A percentile compares a stretch with the other conserved stretches of the same genome.
phyloP scores from a whole-genome alignment of 176 grass and related monocot genomes.

The Pontederia paniculata region DNA sequence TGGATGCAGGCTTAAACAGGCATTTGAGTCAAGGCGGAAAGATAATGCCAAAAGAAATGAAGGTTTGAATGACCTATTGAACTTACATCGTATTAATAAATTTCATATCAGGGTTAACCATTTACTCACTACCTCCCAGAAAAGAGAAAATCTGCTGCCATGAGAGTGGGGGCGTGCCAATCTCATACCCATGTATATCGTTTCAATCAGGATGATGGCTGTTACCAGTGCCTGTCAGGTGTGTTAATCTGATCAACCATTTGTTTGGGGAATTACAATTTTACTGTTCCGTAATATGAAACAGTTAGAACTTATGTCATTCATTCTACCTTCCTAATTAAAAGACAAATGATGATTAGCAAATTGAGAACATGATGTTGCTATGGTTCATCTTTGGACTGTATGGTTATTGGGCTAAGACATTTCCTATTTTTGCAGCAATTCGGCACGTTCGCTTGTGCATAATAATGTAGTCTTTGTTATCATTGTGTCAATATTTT shows the following conservation, averaged over 20 bases:
- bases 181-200: conserved; percentile 9
- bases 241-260: background rate
- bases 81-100: background rate
- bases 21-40: conserved; percentile 12
- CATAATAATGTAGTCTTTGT: too few species aligned
- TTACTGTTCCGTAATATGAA: background rate
- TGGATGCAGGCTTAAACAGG: conserved; percentile 21
- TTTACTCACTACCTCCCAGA: conserved; percentile 13
- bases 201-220: conserved; percentile 15
- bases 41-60: conserved; percentile 6
- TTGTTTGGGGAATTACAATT: background rate
- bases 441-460: too few species aligned
- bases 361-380: too few species aligned
- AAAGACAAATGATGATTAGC: too few species aligned
- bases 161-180: conserved; percentile 1
- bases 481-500: too few species aligned
- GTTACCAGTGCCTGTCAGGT: conserved; percentile 23
- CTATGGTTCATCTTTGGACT: too few species aligned
- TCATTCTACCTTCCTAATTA: background rate
- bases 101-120: background rate
- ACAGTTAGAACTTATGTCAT: background rate
- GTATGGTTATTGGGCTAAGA: too few species aligned
- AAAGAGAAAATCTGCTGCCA: conserved; percentile 8
- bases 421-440: too few species aligned
- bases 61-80: background rate